Evolutionary conservation across 1,284 basidiomycete genomes (phyloP).

Genomic region (Trichosporon sp.): DNA sequence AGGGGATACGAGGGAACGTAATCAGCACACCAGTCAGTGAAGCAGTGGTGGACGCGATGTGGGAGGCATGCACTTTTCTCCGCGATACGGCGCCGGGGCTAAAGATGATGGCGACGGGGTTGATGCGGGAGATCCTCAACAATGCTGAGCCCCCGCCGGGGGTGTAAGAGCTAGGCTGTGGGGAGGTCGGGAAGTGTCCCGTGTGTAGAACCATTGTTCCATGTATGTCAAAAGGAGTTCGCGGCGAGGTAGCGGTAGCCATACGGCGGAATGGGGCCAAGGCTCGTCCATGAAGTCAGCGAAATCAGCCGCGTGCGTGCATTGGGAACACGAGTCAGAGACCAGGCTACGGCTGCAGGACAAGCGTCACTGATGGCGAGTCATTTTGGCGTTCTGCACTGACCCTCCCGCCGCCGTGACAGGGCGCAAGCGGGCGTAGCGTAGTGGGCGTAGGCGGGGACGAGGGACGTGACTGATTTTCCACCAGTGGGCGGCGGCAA

Average conservation of each 20-base stretch:
- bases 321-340: neutral
- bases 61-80: conserved; percentile 4
- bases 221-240: too few species aligned
- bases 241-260: too few species aligned
- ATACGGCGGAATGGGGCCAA: too few species aligned
- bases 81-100: neutral
- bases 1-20: neutral
- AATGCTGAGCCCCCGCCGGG: too few species aligned
- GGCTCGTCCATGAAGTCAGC: neutral
- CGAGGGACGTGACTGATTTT: conserved; percentile 13
- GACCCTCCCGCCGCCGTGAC: neutral
- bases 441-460: neutral
- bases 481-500: too few species aligned
- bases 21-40: neutral
- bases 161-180: too few species aligned
- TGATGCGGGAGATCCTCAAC: neutral
- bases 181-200: too few species aligned
- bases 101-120: neutral
- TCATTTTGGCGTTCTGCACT: neutral
- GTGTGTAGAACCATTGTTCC: too few species aligned
- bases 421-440: too few species aligned
- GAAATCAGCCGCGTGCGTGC: neutral
- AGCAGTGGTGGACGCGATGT: neutral
- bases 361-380: neutral
- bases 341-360: too few species aligned